Conservation (phyloP, 1,284 basidiomycete species). For the Cystobasidium pallidum region DNA sequence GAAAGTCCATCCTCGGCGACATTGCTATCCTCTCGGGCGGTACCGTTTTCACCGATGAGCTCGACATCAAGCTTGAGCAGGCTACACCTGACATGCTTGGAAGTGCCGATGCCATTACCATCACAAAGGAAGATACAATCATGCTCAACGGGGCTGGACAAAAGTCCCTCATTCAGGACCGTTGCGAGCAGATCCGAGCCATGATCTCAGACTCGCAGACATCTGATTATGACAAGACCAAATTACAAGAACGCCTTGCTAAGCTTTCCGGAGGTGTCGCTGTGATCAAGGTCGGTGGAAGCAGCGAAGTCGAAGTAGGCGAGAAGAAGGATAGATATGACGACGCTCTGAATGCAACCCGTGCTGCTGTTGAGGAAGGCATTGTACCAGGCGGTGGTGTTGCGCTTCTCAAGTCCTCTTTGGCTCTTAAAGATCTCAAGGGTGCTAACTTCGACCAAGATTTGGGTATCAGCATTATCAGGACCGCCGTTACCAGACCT, state of each 20-base stretch:
- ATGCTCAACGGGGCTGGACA: conserved; percentile 89
- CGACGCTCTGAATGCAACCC: conserved; percentile 88
- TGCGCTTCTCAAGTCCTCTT: conserved; percentile 70
- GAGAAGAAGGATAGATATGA: conserved; percentile 99
- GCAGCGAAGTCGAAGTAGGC: conserved; percentile 91
- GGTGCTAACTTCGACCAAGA: conserved; percentile 97
- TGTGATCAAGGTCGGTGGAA: conserved; percentile 96
- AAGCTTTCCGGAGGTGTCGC: conserved; percentile 96
- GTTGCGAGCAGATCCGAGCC: conserved; percentile 92
- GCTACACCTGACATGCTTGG: conserved; percentile 89
- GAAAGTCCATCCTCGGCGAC: conserved; percentile 96
- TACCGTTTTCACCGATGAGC: conserved; percentile 96
- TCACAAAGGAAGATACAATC: conserved; percentile 99
- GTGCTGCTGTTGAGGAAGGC: conserved; percentile 97
- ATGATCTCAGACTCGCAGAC: conserved; percentile 82
- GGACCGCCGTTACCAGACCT: conserved; percentile 75
- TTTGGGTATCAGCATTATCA: conserved; percentile 92
- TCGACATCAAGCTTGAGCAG: conserved; percentile 96
- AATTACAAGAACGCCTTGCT: conserved; percentile 94
- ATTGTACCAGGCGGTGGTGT: conserved; percentile 95
- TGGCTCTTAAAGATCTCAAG: conserved; percentile 74
- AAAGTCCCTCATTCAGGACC: conserved; percentile 80
- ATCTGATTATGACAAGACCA: conserved; percentile 90
- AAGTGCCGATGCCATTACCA: conserved; percentile 84
- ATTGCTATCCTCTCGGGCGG: conserved; percentile 95